Evolutionary conservation across 2,329 filamentous ascomycete genomes (phyloP), one percentile per base, ranked within the genome.

Genomic region (Monilinia aucupariae): DNA sequence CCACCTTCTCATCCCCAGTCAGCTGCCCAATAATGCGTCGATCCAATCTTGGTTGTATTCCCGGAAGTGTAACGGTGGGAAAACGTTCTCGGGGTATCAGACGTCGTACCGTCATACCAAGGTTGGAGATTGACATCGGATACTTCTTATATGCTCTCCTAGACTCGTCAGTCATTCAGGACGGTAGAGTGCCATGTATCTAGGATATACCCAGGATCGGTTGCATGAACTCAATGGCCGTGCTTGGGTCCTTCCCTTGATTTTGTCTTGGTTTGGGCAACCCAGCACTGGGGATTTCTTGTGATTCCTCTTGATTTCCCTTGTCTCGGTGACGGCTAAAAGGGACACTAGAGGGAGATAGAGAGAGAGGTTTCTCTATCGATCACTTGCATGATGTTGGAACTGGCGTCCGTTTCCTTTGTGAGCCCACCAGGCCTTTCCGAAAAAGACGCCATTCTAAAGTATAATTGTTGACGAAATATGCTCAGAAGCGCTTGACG

Each of bases 151-250:
- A 47, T 32, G 10, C 54, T 37, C 41, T 58, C 8, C 27, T 39
- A 22, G 25, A 34, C 45, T 39, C 32, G 39, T 27, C n/a, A 43
- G 30, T 12, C 22, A 15, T 56, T 22, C 43, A 25, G 27, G 22
- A 22, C 54, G 22, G 54, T 32, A 34, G 30, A 47, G 34, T 47
- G 41, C 41, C n/a, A 56, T 56, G 54, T n/a, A 30, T 30, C 27
- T 30, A 30, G 27, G 27, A 30, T 30, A 30, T 58, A 58, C 54
- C 54, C 34, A 47, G 30, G 54, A 47, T 61, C 32, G 32, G 34
- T 53, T 61, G 58, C 58, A 61, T 61, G 58, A 61, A 61, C 58
- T 54, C 48, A 47, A 61, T 58, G 54, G 54, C 54, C 54, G 54
- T 58, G 54, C 54, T 47, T 41, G 41, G 43, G 41, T 47, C 41